Evolutionary conservation across 306 rosid genomes (phyloP), one percentile per base, ranked within the genome.

Genomic region (Cicer pinnatifidum): DNA sequence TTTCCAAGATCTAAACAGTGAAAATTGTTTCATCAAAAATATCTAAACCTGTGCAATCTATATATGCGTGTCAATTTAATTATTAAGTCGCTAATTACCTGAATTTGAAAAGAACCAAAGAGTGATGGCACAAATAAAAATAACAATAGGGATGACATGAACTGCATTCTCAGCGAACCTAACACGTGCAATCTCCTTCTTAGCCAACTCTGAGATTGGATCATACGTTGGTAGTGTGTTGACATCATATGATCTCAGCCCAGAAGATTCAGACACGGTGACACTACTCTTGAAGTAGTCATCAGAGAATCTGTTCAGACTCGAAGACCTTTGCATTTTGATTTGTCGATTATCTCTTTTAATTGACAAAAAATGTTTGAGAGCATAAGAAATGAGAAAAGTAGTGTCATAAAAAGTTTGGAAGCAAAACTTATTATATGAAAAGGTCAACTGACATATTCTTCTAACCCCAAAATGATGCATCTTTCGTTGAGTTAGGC

Each of bases 31-130:
- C 33, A 23, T 2, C 28, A 23, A 23, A 23, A 23, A 1, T 23
- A 23, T 23, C 2, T 23, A 23, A 23, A 23, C 28, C 2, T 23
- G 28, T 23, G 28, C 1, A 23, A 23, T 23, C 28, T 23, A 23
- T 23, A 23, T 23, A 23, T 23, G 33, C 33, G 3, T 23, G 33
- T 23, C 33, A 23, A 23, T 23, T 23, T 23, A 23, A 23, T 23
- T 23, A 23, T 23, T 23, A 23, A 23, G 33, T 23, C 33, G 33
- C 33, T 23, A 23, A 23, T 11, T 67, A 73, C 76, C 69, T 48
- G 84, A 76, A 80, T 84, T 78, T 33, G 94, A 92, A 69, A 85
- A 85, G 75, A 86, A 52, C 97, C 97, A 92, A 9, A 90, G 88
- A 56, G 77, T 69, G 65, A 85, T 7, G 53, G 86, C 85, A 20